phyloP scores from a whole-genome alignment of 73 alveolate species.

The Paramecium sonneborni region DNA sequence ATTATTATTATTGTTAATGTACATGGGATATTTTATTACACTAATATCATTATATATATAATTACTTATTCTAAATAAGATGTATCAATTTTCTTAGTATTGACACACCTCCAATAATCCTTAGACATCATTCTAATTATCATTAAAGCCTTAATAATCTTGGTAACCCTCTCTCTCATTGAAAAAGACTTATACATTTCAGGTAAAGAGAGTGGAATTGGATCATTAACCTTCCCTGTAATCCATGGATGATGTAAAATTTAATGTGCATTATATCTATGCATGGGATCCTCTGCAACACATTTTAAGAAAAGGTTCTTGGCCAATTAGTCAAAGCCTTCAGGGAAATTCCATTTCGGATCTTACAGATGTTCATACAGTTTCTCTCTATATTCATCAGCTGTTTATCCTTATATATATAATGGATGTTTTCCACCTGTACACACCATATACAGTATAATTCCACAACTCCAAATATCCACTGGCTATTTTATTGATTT shows the following conservation, averaged over 20 bases:
- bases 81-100: neutral
- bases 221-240: constrained; percentile 33
- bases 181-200: constrained; percentile 44
- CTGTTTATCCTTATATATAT: constrained; percentile 67
- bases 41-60: neutral
- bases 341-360: constrained; percentile 61
- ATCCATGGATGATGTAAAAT: constrained; percentile 63
- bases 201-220: constrained; percentile 39
- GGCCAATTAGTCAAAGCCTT: constrained; percentile 71
- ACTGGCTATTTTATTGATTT: constrained; percentile 14
- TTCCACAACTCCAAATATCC: constrained; percentile 93
- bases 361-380: neutral
- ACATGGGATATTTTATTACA: neutral
- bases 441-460: constrained; percentile 84
- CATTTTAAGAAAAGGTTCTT: constrained; percentile 83
- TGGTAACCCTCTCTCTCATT: neutral
- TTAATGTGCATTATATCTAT: constrained; percentile 85
- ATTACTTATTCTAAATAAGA: neutral
- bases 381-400: neutral
- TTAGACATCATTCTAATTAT: constrained; percentile 12
- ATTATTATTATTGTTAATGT: neutral
- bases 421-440: constrained; percentile 90
- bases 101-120: constrained; percentile 1
- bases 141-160: constrained; percentile 19
- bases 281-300: constrained; percentile 84